A percentile compares a stretch with the other conserved stretches of the same genome.
These are phyloP conservation scores for Tolypocladium ovalisporum DNA, from an alignment of 2,329 filamentous ascomycete species.

Conservation along the genomic window DNA sequence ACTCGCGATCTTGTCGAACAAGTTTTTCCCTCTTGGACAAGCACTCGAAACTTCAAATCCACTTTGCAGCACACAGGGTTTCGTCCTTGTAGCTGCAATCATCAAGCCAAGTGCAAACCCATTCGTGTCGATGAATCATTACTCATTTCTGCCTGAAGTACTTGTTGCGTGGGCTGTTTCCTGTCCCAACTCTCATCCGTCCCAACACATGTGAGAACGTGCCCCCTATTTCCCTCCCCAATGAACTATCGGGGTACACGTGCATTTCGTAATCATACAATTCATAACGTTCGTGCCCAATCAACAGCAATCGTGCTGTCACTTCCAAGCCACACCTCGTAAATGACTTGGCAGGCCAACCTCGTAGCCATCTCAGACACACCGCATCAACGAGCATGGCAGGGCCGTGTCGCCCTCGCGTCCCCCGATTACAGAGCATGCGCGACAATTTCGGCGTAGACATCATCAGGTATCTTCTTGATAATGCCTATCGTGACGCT, in stretches of 20 bases:
- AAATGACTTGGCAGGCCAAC: background rate
- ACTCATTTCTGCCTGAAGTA: background rate
- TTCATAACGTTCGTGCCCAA: background rate
- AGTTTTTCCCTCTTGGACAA: background rate
- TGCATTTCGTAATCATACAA: conserved; percentile 2
- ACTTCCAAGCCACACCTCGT: background rate
- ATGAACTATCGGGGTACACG: background rate
- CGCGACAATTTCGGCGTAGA: conserved; percentile 80
- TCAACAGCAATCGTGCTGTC: background rate
- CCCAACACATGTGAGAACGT: background rate
- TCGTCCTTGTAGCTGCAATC: background rate
- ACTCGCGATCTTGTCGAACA: background rate
- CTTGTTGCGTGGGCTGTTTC: background rate
- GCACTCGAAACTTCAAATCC: background rate
- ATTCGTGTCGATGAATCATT: background rate
- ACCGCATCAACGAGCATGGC: background rate
- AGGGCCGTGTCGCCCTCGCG: background rate
- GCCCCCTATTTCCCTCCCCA: background rate
- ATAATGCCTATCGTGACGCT: conserved; percentile 77
- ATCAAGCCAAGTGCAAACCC: background rate
- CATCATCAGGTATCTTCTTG: conserved; percentile 77
- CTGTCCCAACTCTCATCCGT: background rate
- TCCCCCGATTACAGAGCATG: conserved; percentile 55
- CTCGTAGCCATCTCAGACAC: background rate
- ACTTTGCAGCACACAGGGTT: no score